Percentiles rank a stretch among this genome's conserved stretches.
Evolutionary conservation across 116 monocot genomes (phyloP).

Genomic region (Dioscorea cayenensis): DNA sequence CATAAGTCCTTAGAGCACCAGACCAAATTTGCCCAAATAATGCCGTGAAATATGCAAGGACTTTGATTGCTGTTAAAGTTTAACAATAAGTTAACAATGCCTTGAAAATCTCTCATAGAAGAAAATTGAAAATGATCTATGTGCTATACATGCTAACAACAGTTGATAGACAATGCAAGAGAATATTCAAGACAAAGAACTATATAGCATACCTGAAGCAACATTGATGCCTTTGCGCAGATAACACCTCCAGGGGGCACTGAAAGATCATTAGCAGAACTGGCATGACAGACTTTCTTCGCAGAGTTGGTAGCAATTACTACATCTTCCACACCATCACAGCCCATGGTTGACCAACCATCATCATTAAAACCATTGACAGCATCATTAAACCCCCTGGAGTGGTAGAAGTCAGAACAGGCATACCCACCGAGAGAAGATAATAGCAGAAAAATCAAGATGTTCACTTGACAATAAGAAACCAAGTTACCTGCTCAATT

Average conservation of each 20-base stretch:
- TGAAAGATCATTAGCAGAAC: constrained; percentile 26
- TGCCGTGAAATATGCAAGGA: too few species aligned
- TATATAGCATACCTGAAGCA: constrained; percentile 57
- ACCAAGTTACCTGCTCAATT: constrained; percentile 56
- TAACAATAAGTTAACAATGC: too few species aligned
- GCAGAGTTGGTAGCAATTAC: constrained; percentile 51
- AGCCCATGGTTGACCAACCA: constrained; percentile 75
- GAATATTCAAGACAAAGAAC: not conserved
- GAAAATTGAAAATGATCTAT: too few species aligned
- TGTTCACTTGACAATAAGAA: too few species aligned
- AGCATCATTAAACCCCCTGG: constrained; percentile 94
- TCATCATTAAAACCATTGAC: constrained; percentile 85
- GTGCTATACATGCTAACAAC: not conserved
- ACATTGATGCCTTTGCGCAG: constrained; percentile 96
- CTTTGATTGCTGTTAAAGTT: too few species aligned
- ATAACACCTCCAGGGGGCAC: constrained; percentile 55
- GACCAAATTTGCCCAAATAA: too few species aligned
- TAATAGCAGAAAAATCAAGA: too few species aligned
- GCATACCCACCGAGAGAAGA: not conserved
- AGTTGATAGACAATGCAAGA: not conserved
- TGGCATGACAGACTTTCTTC: constrained; percentile 28
- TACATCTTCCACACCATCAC: constrained; percentile 88
- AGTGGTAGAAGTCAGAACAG: not conserved
- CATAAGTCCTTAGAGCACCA: too few species aligned
- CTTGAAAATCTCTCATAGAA: too few species aligned